Evolutionary conservation across 1,284 basidiomycete genomes (phyloP).

Genomic region (Sporisorium iseilematis-ciliati): DNA sequence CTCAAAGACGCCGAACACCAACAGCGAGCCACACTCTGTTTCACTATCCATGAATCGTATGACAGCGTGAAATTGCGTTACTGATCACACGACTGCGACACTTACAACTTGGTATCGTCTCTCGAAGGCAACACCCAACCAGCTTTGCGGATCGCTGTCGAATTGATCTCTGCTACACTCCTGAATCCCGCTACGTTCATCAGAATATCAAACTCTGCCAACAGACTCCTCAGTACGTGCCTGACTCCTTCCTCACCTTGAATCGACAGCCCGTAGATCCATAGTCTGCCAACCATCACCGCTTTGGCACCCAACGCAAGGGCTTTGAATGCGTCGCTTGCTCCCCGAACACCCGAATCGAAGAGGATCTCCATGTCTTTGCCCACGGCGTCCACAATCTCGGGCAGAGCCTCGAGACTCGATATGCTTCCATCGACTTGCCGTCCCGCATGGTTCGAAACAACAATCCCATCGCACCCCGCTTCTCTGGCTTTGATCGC

Average conservation of each 20-base stretch:
- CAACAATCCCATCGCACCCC: conserved; percentile 80
- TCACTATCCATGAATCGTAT: no score
- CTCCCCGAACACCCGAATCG: conserved; percentile 82
- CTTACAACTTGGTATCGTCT: conserved; percentile 13
- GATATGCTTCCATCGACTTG: conserved; percentile 47
- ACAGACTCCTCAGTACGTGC: conserved; percentile 76
- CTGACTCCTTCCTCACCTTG: conserved; percentile 78
- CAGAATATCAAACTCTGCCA: conserved; percentile 76
- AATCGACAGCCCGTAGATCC: conserved; percentile 75
- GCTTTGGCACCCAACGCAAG: conserved; percentile 69
- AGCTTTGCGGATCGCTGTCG: conserved; percentile 12
- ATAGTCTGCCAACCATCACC: conserved; percentile 68
- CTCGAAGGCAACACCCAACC: conserved; percentile 17
- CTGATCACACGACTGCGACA: no score
- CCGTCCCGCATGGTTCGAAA: conserved; percentile 81
- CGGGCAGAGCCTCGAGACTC: conserved; percentile 59
- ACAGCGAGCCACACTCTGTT: no score
- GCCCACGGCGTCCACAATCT: conserved; percentile 73
- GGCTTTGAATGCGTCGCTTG: conserved; percentile 81
- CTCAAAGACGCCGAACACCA: no score
- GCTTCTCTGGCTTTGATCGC: conserved; percentile 76
- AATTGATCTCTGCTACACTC: conserved; percentile 25
- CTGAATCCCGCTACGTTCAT: conserved; percentile 48
- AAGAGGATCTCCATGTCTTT: conserved; percentile 79
- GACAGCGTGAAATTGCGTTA: no score